Conservation (phyloP, 768 basidiomycete species). For the Phallus indusiatus region DNA sequence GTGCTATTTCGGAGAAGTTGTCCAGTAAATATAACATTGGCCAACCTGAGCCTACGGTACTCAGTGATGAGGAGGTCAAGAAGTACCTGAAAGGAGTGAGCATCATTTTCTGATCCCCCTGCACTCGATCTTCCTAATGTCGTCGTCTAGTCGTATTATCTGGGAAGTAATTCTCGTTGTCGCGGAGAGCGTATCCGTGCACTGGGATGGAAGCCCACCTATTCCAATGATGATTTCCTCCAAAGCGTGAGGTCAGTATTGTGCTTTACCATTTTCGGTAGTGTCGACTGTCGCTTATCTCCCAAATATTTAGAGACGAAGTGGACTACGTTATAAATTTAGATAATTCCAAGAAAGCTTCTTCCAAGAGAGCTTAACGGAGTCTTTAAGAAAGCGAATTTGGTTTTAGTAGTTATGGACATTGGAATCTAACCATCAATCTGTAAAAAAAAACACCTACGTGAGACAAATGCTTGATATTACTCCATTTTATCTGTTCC, state of each 20-base stretch:
- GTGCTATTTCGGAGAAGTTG: conserved; percentile 30
- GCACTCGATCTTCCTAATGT: not conserved
- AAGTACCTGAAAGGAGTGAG: conserved; percentile 30
- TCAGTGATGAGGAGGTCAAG: conserved; percentile 36
- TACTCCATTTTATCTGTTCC: no score
- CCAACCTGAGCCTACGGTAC: conserved; percentile 33
- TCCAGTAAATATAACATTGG: conserved; percentile 27
- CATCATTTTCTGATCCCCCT: not conserved
- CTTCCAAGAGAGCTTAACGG: not conserved
- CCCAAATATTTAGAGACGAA: not conserved
- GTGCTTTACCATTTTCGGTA: not conserved
- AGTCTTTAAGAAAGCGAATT: no score
- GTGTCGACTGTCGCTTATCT: not conserved
- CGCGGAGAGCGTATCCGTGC: conserved; percentile 31
- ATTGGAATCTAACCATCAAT: no score
- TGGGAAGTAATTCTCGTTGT: conserved; percentile 36
- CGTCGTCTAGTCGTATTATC: conserved; percentile 20
- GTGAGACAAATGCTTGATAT: no score
- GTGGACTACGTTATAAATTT: not conserved
- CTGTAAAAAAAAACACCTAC: no score
- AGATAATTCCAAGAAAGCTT: not conserved
- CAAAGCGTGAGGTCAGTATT: conserved; percentile 23
- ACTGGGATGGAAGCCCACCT: conserved; percentile 45
- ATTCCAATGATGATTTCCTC: conserved; percentile 32
- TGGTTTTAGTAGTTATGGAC: no score